Percentiles rank a stretch among this genome's conserved stretches.
Conservation (phyloP, 179 eudicot species). For the Silene noctiflora region DNA sequence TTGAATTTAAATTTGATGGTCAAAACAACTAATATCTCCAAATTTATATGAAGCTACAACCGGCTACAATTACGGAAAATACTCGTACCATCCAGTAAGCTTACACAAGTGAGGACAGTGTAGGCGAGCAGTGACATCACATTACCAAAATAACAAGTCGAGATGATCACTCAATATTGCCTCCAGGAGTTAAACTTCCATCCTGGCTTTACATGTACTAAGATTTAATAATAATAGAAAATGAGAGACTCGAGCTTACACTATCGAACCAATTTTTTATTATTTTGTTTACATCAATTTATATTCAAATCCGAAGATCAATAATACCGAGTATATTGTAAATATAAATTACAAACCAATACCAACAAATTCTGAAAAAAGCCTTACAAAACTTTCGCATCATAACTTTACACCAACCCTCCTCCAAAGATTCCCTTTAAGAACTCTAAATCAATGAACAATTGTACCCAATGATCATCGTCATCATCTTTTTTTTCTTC, state of each 20-base stretch:
- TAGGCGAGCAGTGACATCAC: too few species aligned
- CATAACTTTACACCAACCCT: conserved; percentile 10
- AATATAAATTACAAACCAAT: conserved; percentile 7
- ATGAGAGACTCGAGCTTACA: neutral
- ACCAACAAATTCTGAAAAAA: neutral
- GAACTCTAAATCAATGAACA: conserved; percentile 9
- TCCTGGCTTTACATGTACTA: neutral
- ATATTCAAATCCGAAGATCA: neutral
- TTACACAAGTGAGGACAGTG: too few species aligned
- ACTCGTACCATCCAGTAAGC: too few species aligned
- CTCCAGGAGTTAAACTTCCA: too few species aligned
- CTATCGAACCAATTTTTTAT: neutral
- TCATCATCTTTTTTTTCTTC: conserved; percentile 1
- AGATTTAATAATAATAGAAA: neutral
- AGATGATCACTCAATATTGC: too few species aligned
- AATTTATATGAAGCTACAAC: too few species aligned
- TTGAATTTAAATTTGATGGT: too few species aligned
- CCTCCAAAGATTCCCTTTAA: neutral
- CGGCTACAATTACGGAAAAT: too few species aligned
- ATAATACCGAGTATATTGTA: neutral
- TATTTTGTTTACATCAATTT: neutral
- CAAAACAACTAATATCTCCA: too few species aligned
- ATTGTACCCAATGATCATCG: conserved; percentile 4
- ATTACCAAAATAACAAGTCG: too few species aligned
- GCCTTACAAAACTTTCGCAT: conserved; percentile 7